phyloP scores from a whole-genome alignment of 202 grass and related monocot species.

The Panicum virgatum region DNA sequence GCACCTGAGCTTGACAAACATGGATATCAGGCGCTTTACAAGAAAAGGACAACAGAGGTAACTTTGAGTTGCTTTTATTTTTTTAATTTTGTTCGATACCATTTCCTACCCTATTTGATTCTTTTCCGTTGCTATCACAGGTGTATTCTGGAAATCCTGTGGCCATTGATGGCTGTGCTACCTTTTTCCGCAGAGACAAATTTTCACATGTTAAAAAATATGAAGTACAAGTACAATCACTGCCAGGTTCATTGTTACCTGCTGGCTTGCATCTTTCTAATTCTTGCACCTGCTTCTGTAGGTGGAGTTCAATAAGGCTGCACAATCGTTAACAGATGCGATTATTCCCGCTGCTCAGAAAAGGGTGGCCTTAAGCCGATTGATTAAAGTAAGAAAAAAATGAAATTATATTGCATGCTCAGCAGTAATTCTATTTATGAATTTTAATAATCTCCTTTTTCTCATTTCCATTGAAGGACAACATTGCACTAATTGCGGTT shows the following conservation, averaged over 20 bases:
- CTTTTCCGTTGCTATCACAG: conserved; percentile 44
- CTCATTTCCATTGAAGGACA: conserved; percentile 64
- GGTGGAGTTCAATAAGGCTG: conserved; percentile 99
- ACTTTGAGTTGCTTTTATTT: not conserved
- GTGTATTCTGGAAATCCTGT: conserved; percentile 71
- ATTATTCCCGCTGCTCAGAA: conserved; percentile 86
- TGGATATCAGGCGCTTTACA: conserved; percentile 97
- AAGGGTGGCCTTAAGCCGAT: conserved; percentile 77
- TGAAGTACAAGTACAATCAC: conserved; percentile 84
- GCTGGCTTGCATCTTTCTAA: conserved; percentile 39
- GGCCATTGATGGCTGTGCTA: conserved; percentile 86
- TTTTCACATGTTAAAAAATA: conserved; percentile 99
- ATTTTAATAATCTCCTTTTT: not conserved
- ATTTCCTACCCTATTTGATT: conserved; percentile 28
- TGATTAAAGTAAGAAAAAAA: conserved; percentile 72
- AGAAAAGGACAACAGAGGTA: conserved; percentile 97
- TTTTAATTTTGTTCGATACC: conserved; percentile 26
- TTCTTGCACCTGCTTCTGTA: conserved; percentile 48
- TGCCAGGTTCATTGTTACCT: not conserved
- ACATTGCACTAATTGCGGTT: conserved; percentile 89
- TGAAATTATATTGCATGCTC: not conserved
- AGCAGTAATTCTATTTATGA: conserved; percentile 12
- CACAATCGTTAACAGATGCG: conserved; percentile 89
- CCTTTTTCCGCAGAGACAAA: conserved; percentile 93
- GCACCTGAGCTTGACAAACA: conserved; percentile 97